Evolutionary conservation across 495 filamentous ascomycete genomes (phyloP), one percentile per base, ranked within the genome.

Genomic region (Penicillium odoratum): DNA sequence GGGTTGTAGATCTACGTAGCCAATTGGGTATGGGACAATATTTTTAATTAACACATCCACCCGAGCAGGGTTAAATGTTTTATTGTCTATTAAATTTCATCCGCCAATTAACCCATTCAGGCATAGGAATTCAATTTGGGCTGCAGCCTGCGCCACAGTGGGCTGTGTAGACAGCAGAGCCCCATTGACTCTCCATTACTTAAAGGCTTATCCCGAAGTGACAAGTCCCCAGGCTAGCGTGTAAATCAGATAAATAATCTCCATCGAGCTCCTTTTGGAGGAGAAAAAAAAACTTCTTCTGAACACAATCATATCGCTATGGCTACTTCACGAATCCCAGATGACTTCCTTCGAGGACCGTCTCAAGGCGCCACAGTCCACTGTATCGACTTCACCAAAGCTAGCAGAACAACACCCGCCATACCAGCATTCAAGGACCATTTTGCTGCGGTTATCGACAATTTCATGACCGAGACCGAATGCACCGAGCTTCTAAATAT

Each of bases 371-470:
- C 68, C 13, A 54, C 50, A 44, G 52, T 62, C 45, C 71, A 58
- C 40, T 56, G 49, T 10, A 81, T 89, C 60, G 75, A 88, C 64
- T 87, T 83, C 68, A 36, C 64, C n/a, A 62, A 69, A 15, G 77
- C 80, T 67, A 36, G 63, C n/a, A 62, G 69, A 15, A 77, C 80
- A 33, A 58, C 52, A 15, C 74, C 76, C 7, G 62, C 75, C 0
- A 63, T 91, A 8, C 80, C 80, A 3, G 79, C 84, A 60, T 85
- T 81, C 72, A 74, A 76, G 46, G 68, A 73, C 42, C 61, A 72
- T 34, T 84, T 85, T 58, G 88, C 88, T 15, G 80, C 77, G 31
- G 71, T 90, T 0, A 78, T 90, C 9, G 86, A 91, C 74, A 74
- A 88, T 60, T 78, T 85, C 42, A 60, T 91, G 46, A 84, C 79